These are phyloP conservation scores for Alternaria rosae DNA, from an alignment of 2,329 filamentous ascomycete genomes.

Conservation along the genomic window DNA sequence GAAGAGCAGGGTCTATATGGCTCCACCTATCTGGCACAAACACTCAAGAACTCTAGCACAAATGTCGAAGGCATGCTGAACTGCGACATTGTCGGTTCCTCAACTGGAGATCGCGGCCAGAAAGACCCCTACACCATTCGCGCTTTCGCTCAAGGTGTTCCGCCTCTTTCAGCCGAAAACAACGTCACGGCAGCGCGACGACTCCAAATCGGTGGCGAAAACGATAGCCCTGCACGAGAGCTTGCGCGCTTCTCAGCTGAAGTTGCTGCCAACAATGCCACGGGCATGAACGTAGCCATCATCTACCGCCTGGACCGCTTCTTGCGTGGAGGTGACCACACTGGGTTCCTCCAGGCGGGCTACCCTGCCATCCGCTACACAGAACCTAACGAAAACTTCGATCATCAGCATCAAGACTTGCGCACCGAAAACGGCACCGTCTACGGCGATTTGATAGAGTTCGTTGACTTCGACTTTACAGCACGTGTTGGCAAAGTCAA, in stretches of 20 bases:
- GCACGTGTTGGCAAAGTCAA: slow-evolving; percentile 64
- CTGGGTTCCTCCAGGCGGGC: slow-evolving; percentile 63
- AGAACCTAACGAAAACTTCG: slow-evolving; percentile 65
- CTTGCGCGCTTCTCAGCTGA: slow-evolving; percentile 64
- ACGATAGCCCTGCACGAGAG: slow-evolving; percentile 63
- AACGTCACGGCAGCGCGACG: slow-evolving; percentile 48
- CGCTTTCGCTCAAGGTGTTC: slow-evolving; percentile 62
- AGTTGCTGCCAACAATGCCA: slow-evolving; percentile 60
- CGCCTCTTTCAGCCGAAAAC: slow-evolving; percentile 51
- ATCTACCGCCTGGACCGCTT: slow-evolving; percentile 66
- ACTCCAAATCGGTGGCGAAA: slow-evolving; percentile 56
- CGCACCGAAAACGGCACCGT: slow-evolving; percentile 59
- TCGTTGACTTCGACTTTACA: slow-evolving; percentile 65
- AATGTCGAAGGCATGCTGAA: slow-evolving; percentile 67
- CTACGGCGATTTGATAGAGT: slow-evolving; percentile 64
- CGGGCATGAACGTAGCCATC: slow-evolving; percentile 63
- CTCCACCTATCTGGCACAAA: slow-evolving; percentile 60
- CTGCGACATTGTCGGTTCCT: slow-evolving; percentile 65
- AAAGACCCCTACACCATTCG: slow-evolving; percentile 61
- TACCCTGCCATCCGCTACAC: slow-evolving; percentile 65
- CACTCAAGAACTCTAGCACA: slow-evolving; percentile 59
- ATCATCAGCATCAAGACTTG: slow-evolving; percentile 65
- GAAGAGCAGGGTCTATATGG: slow-evolving; percentile 66
- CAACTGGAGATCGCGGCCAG: slow-evolving; percentile 55
- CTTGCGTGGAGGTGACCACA: slow-evolving; percentile 65